A percentile compares a stretch with the other conserved stretches of the same genome.
Evolutionary conservation across 2,329 filamentous ascomycete species (phyloP).

Genomic region (Fusarium solani-melongenae): DNA sequence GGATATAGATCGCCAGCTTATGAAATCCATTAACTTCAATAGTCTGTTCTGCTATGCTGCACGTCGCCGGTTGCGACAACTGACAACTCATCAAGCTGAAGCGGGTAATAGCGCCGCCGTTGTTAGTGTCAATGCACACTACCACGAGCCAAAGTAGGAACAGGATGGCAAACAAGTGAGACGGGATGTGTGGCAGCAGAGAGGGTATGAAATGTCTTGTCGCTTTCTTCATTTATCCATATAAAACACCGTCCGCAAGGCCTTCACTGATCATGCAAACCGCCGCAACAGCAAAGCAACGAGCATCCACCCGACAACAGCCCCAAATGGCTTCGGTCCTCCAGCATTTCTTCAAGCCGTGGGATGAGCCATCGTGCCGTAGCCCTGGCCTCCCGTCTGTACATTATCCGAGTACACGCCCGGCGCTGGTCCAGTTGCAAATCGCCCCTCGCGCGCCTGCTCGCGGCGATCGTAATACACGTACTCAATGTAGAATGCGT

Average conservation of each 20-base stretch:
- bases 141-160: background rate
- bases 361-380: constrained; percentile 60
- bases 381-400: constrained; percentile 77
- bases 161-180: background rate
- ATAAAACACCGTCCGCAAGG: background rate
- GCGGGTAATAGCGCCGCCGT: background rate
- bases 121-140: background rate
- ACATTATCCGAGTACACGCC: constrained; percentile 79
- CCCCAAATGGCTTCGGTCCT: background rate
- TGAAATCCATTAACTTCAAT: background rate
- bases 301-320: background rate
- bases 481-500: constrained; percentile 86
- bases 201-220: background rate
- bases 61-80: background rate
- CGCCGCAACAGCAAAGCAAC: background rate
- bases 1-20: background rate
- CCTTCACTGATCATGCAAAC: background rate
- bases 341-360: constrained; percentile 19
- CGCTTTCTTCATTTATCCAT: background rate
- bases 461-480: constrained; percentile 82
- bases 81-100: constrained; percentile 8
- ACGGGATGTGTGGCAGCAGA: background rate
- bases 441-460: constrained; percentile 67
- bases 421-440: constrained; percentile 66
- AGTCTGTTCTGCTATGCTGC: background rate